Evolutionary conservation across 1,139 yeast genomes (phyloP), one percentile per base, ranked within the genome.

Genomic region (Candida sp.): DNA sequence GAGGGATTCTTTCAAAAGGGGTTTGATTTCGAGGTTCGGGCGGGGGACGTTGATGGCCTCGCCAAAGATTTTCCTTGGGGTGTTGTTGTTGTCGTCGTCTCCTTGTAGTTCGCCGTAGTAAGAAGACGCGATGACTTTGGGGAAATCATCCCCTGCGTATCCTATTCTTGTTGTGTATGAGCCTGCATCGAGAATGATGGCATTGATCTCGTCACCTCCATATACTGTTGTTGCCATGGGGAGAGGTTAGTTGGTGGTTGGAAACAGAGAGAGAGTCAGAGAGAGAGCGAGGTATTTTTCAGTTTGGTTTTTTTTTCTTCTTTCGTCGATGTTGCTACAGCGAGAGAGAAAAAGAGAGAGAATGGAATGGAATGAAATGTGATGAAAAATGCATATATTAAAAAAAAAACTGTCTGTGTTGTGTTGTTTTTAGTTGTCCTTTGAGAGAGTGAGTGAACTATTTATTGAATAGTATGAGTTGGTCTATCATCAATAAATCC

Each of bases 91-190:
- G 2, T 17, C 2, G 17, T 17, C 17, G 17, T 17, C 17, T 17
- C 17, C 17, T 2, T 17, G 17, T 17, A 43, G 47, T 22, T 56
- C 49, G 8, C 74, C 73, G 55, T 72, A 87, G 55, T 67, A 76
- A 0, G 97, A 88, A 2, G 97, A 90, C 5, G 88, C 70, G 37
- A 88, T 84, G 2, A 87, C 74, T 57, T 88, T 85, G 6, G 99
- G 99, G 53, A 85, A 81, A 67, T 94, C 99, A 56, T 92, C 96
- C 7, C 99, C 99, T 4, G 98, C 96, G 67, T 84, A 93, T 1
- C 99, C 99, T 26, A 89, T 84, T 52, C 96, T 83, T 3, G 98
- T 91, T 54, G 84, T 75, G 58, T 78, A 84, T 8, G 97, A 86
- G 27, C 99, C 98, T 0, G 97, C 93, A 66, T 94, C 99, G 34